A percentile compares a stretch with the other conserved stretches of the same genome.
phyloP scores from a whole-genome alignment of 2,329 filamentous ascomycete genomes.

The Albifimbria verrucaria region DNA sequence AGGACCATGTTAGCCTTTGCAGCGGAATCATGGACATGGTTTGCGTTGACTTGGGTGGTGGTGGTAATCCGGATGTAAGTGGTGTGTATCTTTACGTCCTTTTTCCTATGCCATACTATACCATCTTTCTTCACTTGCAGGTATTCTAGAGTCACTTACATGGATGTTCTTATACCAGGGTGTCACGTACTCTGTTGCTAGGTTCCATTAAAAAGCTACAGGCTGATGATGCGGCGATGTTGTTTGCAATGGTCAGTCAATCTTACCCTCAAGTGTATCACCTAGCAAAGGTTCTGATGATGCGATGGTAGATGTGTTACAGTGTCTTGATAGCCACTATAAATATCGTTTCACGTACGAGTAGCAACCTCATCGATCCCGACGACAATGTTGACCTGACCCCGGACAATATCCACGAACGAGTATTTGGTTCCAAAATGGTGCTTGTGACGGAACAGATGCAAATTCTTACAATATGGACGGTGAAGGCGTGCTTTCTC shows the following conservation, averaged over 20 bases:
- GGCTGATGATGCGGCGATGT: slow-evolving; percentile 53
- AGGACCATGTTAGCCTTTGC: slow-evolving; percentile 27
- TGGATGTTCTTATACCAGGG: slow-evolving; percentile 17
- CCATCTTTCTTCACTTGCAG: background rate
- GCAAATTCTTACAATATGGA: slow-evolving; percentile 58
- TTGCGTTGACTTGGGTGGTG: slow-evolving; percentile 35
- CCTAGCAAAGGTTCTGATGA: slow-evolving; percentile 6
- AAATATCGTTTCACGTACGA: slow-evolving; percentile 53
- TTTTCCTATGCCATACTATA: background rate
- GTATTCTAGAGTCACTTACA: background rate
- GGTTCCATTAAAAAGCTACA: slow-evolving; percentile 48
- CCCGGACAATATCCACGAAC: slow-evolving; percentile 34
- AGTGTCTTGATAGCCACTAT: slow-evolving; percentile 52
- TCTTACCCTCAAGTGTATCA: background rate
- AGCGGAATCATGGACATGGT: slow-evolving; percentile 44
- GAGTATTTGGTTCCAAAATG: slow-evolving; percentile 56
- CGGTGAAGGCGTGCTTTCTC: slow-evolving; percentile 54
- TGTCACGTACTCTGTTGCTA: slow-evolving; percentile 35
- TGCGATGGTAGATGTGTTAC: slow-evolving; percentile 36
- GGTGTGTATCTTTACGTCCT: background rate
- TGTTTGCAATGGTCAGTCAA: slow-evolving; percentile 45
- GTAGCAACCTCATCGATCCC: slow-evolving; percentile 56
- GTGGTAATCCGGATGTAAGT: slow-evolving; percentile 38
- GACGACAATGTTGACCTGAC: slow-evolving; percentile 43
- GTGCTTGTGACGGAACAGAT: slow-evolving; percentile 60